Conservation (phyloP, 257 asterid genomes). For the Nyctanthes arbortristis region DNA sequence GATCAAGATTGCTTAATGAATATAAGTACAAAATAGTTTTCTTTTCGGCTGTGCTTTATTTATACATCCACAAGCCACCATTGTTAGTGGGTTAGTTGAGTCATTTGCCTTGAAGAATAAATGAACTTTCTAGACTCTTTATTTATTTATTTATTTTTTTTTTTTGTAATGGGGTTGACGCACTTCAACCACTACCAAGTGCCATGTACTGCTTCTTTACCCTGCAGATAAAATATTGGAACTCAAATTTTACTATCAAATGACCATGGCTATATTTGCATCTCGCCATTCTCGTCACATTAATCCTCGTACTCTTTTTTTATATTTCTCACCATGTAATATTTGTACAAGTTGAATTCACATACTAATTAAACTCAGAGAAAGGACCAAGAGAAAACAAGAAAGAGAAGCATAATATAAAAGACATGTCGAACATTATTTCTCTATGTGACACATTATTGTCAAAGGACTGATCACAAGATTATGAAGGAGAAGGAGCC, state of each 20-base stretch:
- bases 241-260: too few species aligned
- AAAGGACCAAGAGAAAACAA: too few species aligned
- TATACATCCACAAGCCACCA: not conserved
- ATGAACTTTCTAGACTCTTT: not conserved
- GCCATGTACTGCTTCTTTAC: too few species aligned
- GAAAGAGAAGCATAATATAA: not conserved
- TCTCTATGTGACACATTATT: not conserved
- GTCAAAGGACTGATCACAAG: not conserved
- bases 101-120: not conserved
- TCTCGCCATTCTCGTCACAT: not conserved
- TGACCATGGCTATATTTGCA: not conserved
- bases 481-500: conserved; percentile 46
- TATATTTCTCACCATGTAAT: too few species aligned
- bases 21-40: not conserved
- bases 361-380: too few species aligned
- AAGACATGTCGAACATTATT: not conserved
- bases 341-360: too few species aligned
- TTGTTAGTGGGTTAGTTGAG: not conserved
- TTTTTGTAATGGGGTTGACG: not conserved
- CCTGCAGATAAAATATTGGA: too few species aligned
- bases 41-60: too few species aligned
- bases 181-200: too few species aligned
- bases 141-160: too few species aligned
- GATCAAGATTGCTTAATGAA: not conserved
- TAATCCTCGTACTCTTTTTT: not conserved